A percentile compares a stretch with the other conserved stretches of the same genome.
phyloP scores from a whole-genome alignment of 164 flowering plant species.

The Annona squamosa region DNA sequence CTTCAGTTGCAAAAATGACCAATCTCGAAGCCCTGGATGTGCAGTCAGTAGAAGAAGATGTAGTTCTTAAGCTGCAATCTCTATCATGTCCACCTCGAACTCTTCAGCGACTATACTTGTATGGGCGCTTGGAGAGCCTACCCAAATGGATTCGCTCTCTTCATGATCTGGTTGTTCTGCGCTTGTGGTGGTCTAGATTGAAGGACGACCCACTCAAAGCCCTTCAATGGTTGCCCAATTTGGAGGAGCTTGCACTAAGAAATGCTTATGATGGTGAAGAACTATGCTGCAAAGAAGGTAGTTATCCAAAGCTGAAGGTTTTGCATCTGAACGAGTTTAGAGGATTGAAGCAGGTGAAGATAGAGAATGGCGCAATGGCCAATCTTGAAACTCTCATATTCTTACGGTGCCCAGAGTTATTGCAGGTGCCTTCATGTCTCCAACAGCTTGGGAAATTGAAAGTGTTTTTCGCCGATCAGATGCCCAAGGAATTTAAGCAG shows the following conservation, averaged over 20 bases:
- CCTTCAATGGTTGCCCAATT: conserved; percentile 4
- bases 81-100: not conserved
- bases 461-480: not conserved
- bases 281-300: not conserved
- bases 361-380: conserved; percentile 3
- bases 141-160: conserved; percentile 3
- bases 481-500: too few relatives aligned
- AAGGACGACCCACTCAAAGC: conserved; percentile 1
- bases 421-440: conserved; percentile 3
- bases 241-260: not conserved
- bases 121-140: conserved; percentile 1
- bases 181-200: conserved; percentile 8
- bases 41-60: not conserved
- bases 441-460: not conserved
- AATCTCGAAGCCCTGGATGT: not conserved
- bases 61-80: conserved; percentile 3
- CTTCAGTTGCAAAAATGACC: conserved; percentile 3
- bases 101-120: conserved; percentile 1
- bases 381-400: not conserved
- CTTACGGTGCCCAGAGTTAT: not conserved
- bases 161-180: not conserved
- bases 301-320: not conserved
- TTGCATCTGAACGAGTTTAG: not conserved
- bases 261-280: conserved; percentile 1
- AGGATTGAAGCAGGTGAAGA: not conserved